A percentile compares a stretch with the other conserved stretches of the same genome.
Evolutionary conservation across 441 rosid genomes (phyloP).

Genomic region (Adansonia gregorii): DNA sequence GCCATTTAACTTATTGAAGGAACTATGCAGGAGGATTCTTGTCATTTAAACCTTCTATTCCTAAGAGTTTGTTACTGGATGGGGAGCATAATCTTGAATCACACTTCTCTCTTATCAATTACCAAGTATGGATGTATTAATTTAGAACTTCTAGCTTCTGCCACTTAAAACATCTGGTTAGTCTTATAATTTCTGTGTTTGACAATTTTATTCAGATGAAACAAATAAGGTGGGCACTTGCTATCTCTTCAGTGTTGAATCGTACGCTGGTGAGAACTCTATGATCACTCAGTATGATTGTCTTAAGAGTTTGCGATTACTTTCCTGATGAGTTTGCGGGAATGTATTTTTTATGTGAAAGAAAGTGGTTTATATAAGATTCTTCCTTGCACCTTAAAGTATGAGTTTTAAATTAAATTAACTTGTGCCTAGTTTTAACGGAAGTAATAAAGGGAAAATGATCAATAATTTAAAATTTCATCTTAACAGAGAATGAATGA

Average conservation of each 20-base stretch:
- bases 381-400: background rate
- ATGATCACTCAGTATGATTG: slow-evolving; percentile 11
- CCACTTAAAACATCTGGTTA: slow-evolving; percentile 19
- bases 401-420: slow-evolving; percentile 13
- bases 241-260: slow-evolving; percentile 81
- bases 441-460: background rate
- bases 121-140: slow-evolving; percentile 64
- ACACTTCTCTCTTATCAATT: slow-evolving; percentile 81
- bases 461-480: slow-evolving; percentile 4
- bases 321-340: background rate
- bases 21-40: slow-evolving; percentile 82
- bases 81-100: slow-evolving; percentile 80
- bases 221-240: slow-evolving; percentile 91
- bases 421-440: slow-evolving; percentile 12
- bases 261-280: slow-evolving; percentile 84
- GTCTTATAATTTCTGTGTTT: slow-evolving; percentile 34
- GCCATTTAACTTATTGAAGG: slow-evolving; percentile 31
- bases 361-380: slow-evolving; percentile 6
- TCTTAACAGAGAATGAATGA: slow-evolving; percentile 10
- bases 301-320: slow-evolving; percentile 12
- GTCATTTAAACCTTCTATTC: slow-evolving; percentile 87
- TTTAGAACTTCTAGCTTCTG: slow-evolving; percentile 26
- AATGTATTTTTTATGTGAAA: background rate
- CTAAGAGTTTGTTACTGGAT: slow-evolving; percentile 79
- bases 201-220: slow-evolving; percentile 61